A percentile compares a stretch with the other conserved stretches of the same genome.
phyloP scores from a whole-genome alignment of 2,329 filamentous ascomycete genomes.

The Plenodomus lindquistii region DNA sequence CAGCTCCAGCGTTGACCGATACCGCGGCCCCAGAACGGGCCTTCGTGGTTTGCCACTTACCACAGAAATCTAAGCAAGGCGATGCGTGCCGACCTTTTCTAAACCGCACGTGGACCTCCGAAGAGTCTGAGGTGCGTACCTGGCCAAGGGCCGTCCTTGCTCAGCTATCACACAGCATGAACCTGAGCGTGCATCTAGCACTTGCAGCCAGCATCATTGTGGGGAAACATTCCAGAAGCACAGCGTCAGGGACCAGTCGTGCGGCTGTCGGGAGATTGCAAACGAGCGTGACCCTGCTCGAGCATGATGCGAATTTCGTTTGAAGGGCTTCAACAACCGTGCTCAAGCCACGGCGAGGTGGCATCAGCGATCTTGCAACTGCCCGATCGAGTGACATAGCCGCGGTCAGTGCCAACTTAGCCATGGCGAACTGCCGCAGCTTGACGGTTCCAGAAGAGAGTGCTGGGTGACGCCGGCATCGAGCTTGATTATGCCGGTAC shows the following conservation, averaged over 20 bases:
- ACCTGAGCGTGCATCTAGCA: conserved; percentile 20
- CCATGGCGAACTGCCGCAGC: conserved; percentile 31
- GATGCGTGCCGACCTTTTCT: conserved; percentile 17
- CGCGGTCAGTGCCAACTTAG: conserved; percentile 24
- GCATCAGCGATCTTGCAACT: conserved; percentile 29
- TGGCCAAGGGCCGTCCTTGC: conserved; percentile 25
- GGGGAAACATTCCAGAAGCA: conserved; percentile 36
- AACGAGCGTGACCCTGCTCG: conserved; percentile 25
- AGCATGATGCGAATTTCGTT: conserved; percentile 40
- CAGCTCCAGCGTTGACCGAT: conserved; percentile 21
- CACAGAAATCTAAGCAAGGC: conserved; percentile 34
- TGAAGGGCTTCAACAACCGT: conserved; percentile 24
- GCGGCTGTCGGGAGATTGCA: conserved; percentile 35
- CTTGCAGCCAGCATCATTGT: conserved; percentile 30
- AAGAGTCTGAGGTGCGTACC: conserved; percentile 23
- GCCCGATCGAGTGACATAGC: conserved; percentile 28
- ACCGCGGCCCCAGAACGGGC: conserved; percentile 39
- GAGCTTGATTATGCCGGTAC: conserved; percentile 14
- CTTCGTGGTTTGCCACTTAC: conserved; percentile 35
- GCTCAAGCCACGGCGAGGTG: conserved; percentile 28
- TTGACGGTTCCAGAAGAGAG: conserved; percentile 21
- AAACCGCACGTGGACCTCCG: conserved; percentile 13
- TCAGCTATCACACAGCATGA: conserved; percentile 27
- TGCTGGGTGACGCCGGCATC: conserved; percentile 7
- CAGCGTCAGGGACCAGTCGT: conserved; percentile 37